Conservation (phyloP, 306 rosid genomes). For the Carpinus viminea region DNA sequence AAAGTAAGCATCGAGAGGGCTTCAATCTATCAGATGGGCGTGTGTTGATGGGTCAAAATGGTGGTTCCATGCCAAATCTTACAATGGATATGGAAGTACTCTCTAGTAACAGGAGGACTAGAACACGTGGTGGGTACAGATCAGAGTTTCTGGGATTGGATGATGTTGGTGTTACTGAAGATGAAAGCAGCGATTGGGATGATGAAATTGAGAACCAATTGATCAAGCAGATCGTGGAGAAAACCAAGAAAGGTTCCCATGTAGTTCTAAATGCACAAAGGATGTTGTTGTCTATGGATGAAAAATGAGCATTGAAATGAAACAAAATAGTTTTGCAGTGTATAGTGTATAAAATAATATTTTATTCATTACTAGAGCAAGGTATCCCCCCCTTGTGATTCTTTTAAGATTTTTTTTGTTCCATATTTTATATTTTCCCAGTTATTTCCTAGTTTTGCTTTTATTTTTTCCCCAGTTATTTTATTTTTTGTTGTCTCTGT, state of each 20-base stretch:
- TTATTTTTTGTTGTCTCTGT: too few relatives aligned
- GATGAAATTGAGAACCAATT: conserved; percentile 65
- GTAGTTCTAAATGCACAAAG: conserved; percentile 62
- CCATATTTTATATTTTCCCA: not conserved
- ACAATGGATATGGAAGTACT: conserved; percentile 23
- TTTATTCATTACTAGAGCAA: not conserved
- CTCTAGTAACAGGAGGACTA: conserved; percentile 19
- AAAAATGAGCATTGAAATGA: conserved; percentile 34
- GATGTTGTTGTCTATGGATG: conserved; percentile 54
- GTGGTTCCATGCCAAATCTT: conserved; percentile 19
- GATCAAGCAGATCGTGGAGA: conserved; percentile 76
- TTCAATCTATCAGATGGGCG: conserved; percentile 15
- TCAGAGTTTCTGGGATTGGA: conserved; percentile 31
- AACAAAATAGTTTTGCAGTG: conserved; percentile 32
- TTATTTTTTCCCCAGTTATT: too few relatives aligned
- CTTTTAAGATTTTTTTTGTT: not conserved
- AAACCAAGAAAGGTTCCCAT: conserved; percentile 73
- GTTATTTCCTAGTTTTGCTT: not conserved
- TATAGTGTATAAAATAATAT: conserved; percentile 21
- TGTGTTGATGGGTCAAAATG: conserved; percentile 25
- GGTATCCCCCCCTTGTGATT: not conserved
- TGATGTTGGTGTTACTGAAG: conserved; percentile 29
- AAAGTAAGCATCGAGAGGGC: conserved; percentile 18
- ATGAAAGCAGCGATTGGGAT: conserved; percentile 54
- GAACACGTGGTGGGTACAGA: conserved; percentile 32